These are phyloP conservation scores for Solanum aculeatissimum DNA, from an alignment of 305 asterid genomes.

Conservation along the genomic window DNA sequence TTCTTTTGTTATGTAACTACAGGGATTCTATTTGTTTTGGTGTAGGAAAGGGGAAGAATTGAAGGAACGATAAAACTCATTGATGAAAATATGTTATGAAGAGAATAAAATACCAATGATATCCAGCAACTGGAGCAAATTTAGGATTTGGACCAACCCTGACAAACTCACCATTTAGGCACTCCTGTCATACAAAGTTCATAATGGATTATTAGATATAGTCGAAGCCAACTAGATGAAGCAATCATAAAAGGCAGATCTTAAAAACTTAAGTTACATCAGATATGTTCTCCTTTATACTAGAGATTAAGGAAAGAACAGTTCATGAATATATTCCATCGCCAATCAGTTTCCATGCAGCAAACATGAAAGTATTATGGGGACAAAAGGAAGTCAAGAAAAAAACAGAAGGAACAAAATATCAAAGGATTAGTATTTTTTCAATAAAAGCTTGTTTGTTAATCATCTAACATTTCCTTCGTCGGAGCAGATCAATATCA, in stretches of 20 bases:
- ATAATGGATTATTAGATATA: not conserved
- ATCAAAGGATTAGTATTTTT: not conserved
- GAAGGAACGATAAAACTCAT: not conserved
- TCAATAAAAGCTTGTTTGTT: not conserved
- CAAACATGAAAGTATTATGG: not conserved
- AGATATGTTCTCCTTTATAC: not conserved
- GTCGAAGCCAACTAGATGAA: not conserved
- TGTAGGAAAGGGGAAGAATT: not conserved
- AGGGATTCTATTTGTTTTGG: not conserved
- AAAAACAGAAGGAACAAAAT: not conserved
- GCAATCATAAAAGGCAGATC: not conserved
- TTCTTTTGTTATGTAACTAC: not conserved
- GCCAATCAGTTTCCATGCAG: not conserved
- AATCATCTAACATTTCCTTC: not conserved
- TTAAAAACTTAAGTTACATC: not conserved
- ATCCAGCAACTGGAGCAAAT: conserved; percentile 92
- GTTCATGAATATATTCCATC: not conserved
- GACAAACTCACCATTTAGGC: conserved; percentile 96
- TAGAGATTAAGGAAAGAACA: not conserved
- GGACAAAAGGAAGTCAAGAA: not conserved
- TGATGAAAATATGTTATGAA: not conserved
- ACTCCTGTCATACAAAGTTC: conserved; percentile 43
- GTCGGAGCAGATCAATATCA: not conserved
- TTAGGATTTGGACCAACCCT: conserved; percentile 93
- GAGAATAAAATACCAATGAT: conserved; percentile 54